phyloP scores from a whole-genome alignment of 2,329 filamentous ascomycete genomes.

The Arachnomyces sp. region DNA sequence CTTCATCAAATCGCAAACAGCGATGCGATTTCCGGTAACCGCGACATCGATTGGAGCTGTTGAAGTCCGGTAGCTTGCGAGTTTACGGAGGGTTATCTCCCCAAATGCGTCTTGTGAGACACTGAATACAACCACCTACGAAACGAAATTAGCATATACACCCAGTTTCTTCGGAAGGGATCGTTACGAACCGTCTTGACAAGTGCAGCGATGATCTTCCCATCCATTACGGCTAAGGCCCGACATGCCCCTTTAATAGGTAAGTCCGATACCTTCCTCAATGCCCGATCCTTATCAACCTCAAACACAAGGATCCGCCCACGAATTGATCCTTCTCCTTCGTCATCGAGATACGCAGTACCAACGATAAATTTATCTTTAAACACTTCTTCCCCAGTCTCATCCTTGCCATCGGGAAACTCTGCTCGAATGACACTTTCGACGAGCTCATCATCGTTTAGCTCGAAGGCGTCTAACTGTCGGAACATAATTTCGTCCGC shows the following conservation, averaged over 20 bases:
- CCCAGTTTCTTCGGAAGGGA: constrained; percentile 1
- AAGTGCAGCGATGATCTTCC: constrained; percentile 76
- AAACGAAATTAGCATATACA: constrained; percentile 11
- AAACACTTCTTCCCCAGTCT: constrained; percentile 42
- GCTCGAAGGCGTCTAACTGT: constrained; percentile 61
- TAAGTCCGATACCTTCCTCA: constrained; percentile 64
- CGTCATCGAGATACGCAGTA: constrained; percentile 67
- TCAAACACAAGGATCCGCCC: constrained; percentile 83
- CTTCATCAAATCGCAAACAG: constrained; percentile 89
- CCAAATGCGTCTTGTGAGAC: constrained; percentile 32
- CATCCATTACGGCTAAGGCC: constrained; percentile 65
- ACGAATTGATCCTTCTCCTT: constrained; percentile 49
- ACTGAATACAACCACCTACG: constrained; percentile 52
- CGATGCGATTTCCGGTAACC: constrained; percentile 66
- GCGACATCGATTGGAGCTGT: constrained; percentile 78
- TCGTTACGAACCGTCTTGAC: constrained; percentile 63
- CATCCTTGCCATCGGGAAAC: constrained; percentile 53
- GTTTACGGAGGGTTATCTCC: constrained; percentile 53
- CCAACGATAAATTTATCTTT: constrained; percentile 83
- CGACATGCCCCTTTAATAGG: constrained; percentile 73
- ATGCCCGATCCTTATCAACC: constrained; percentile 59
- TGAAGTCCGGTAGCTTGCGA: constrained; percentile 70
- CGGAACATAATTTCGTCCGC: constrained; percentile 87
- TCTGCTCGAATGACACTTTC: constrained; percentile 76
- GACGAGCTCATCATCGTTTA: constrained; percentile 66